phyloP scores from a whole-genome alignment of 768 basidiomycete genomes.

The Gautieria morchelliformis region DNA sequence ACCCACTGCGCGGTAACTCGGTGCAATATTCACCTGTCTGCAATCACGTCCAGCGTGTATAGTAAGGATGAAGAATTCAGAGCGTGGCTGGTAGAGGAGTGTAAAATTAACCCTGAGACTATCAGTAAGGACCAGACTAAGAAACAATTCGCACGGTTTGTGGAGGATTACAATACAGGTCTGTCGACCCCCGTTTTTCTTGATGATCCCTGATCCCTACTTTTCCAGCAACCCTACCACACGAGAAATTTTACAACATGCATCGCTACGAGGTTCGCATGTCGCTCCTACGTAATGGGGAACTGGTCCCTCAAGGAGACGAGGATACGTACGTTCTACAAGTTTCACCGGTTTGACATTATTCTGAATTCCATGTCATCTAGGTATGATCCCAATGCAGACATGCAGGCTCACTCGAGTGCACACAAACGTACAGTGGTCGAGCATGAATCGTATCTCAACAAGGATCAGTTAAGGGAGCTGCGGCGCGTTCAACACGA shows the following conservation, averaged over 20 bases:
- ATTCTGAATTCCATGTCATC: neutral
- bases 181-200: conserved; percentile 10
- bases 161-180: conserved; percentile 83
- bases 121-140: conserved; percentile 76
- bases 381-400: conserved; percentile 72
- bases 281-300: conserved; percentile 76
- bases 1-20: neutral
- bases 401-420: conserved; percentile 66
- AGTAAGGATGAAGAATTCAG: conserved; percentile 81
- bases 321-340: conserved; percentile 23
- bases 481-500: conserved; percentile 79
- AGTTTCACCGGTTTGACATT: neutral
- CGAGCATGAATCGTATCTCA: conserved; percentile 69
- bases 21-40: neutral
- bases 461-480: conserved; percentile 71
- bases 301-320: conserved; percentile 61
- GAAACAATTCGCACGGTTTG: conserved; percentile 76
- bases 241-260: conserved; percentile 95
- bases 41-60: conserved; percentile 45
- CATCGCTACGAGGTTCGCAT: conserved; percentile 76
- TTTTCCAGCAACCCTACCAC: conserved; percentile 70
- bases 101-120: conserved; percentile 83
- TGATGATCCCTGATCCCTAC: neutral
- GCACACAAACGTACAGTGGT: conserved; percentile 57
- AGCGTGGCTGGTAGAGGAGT: conserved; percentile 89